Conservation (phyloP, 2,329 filamentous ascomycete genomes). For the Venturia asperata region DNA sequence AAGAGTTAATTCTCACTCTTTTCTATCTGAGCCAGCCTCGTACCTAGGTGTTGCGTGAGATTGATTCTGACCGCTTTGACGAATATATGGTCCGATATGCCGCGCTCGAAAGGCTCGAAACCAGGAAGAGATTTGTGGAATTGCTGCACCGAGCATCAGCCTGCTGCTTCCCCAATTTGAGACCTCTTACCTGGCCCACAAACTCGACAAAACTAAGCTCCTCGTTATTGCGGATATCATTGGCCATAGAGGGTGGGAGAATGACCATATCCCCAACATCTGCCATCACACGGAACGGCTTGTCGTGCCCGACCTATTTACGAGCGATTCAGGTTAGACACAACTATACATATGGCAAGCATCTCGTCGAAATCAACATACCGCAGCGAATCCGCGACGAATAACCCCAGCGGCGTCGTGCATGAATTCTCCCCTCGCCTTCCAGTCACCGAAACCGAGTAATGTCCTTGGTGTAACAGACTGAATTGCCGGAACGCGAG, state of each 20-base stretch:
- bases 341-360: background rate
- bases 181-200: slow-evolving; percentile 4
- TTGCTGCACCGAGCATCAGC: background rate
- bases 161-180: background rate
- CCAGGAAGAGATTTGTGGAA: slow-evolving; percentile 7
- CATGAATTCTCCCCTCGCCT: slow-evolving; percentile 7
- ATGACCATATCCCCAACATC: slow-evolving; percentile 10
- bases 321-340: too few species aligned
- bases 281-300: slow-evolving; percentile 5
- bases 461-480: slow-evolving; percentile 4
- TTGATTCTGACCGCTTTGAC: slow-evolving; percentile 9
- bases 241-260: background rate
- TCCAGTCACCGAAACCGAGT: background rate
- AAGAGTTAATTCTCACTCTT: background rate
- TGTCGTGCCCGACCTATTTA: slow-evolving; percentile 2
- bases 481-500: slow-evolving; percentile 7
- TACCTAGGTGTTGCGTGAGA: background rate
- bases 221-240: slow-evolving; percentile 4
- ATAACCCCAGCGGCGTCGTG: background rate
- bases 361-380: background rate
- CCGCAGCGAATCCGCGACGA: background rate
- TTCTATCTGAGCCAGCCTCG: background rate
- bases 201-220: slow-evolving; percentile 10
- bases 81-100: slow-evolving; percentile 9
- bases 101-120: slow-evolving; percentile 1